A percentile compares a stretch with the other conserved stretches of the same genome.
phyloP scores from a whole-genome alignment of 2,329 filamentous ascomycete genomes.

The Trichophyton schoenleinii region DNA sequence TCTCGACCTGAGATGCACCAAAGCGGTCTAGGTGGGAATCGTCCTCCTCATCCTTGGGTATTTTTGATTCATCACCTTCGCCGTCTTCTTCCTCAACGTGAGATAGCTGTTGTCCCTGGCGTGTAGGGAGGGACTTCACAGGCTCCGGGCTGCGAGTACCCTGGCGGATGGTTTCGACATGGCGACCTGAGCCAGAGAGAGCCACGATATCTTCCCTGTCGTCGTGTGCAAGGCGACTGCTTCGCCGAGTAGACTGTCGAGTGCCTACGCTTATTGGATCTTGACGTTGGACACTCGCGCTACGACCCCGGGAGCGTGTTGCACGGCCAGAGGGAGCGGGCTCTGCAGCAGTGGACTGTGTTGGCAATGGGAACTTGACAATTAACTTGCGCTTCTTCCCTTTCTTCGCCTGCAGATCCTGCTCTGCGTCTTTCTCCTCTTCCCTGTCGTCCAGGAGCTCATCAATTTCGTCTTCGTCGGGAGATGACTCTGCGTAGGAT shows the following conservation, averaged over 20 bases:
- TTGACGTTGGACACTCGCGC: constrained; percentile 17
- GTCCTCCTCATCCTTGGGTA: not conserved
- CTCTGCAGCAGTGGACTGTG: constrained; percentile 13
- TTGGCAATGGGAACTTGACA: constrained; percentile 10
- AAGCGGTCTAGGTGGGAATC: constrained; percentile 4
- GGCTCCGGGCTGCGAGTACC: constrained; percentile 40
- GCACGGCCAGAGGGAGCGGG: constrained; percentile 11
- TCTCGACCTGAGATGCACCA: constrained; percentile 27
- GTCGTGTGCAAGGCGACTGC: constrained; percentile 48
- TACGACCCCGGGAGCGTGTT: constrained; percentile 20
- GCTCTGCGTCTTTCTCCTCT: constrained; percentile 15
- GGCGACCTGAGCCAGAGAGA: constrained; percentile 47
- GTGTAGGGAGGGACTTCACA: constrained; percentile 12
- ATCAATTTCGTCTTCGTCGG: constrained; percentile 22
- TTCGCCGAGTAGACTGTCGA: constrained; percentile 34
- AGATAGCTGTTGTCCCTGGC: not conserved
- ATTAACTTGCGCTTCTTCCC: constrained; percentile 5
- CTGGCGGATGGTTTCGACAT: constrained; percentile 42
- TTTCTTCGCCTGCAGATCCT: constrained; percentile 11
- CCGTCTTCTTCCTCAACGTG: not conserved
- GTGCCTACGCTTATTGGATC: constrained; percentile 7
- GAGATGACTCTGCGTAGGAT: constrained; percentile 44
- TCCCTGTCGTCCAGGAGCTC: constrained; percentile 18
- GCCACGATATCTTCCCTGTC: constrained; percentile 44
- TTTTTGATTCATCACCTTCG: not conserved